phyloP scores from a whole-genome alignment of 1,284 basidiomycete genomes.

The Heterobasidion annosum region DNA sequence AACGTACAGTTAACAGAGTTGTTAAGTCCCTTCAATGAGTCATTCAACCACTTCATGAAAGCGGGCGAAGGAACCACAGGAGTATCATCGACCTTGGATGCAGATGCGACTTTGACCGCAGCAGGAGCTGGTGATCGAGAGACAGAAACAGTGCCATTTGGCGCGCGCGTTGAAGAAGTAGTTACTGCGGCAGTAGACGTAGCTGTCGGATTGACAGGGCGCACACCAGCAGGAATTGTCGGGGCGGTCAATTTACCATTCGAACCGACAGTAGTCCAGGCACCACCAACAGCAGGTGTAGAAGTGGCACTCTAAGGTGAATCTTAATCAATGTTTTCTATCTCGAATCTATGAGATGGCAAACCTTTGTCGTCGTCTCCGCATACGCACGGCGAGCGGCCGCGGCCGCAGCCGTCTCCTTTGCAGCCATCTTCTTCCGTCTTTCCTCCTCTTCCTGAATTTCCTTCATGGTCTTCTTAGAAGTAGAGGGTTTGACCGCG shows the following conservation, averaged over 20 bases:
- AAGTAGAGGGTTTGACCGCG: slow-evolving; percentile 36
- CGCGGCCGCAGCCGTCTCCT: slow-evolving; percentile 48
- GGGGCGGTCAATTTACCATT: slow-evolving; percentile 52
- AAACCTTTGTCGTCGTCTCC: slow-evolving; percentile 71
- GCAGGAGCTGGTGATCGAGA: slow-evolving; percentile 26
- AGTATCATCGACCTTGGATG: slow-evolving; percentile 47
- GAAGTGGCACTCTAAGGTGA: slow-evolving; percentile 19
- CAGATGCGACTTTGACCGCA: slow-evolving; percentile 28
- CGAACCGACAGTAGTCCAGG: slow-evolving; percentile 83
- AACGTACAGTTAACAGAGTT: slow-evolving; percentile 68
- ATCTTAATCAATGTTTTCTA: slow-evolving; percentile 2
- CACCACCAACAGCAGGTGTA: slow-evolving; percentile 33
- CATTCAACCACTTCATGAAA: slow-evolving; percentile 88
- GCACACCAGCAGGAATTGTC: slow-evolving; percentile 16
- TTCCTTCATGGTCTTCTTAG: slow-evolving; percentile 96
- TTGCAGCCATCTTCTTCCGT: slow-evolving; percentile 60
- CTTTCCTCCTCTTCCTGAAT: slow-evolving; percentile 97
- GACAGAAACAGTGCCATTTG: slow-evolving; percentile 18
- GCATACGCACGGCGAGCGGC: slow-evolving; percentile 68
- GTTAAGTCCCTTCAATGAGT: slow-evolving; percentile 83
- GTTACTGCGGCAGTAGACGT: slow-evolving; percentile 9
- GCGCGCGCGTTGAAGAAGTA: slow-evolving; percentile 8
- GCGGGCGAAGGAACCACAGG: slow-evolving; percentile 71
- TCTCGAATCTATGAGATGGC: slow-evolving; percentile 3
- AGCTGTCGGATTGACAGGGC: slow-evolving; percentile 20